These are phyloP conservation scores for Poronia punctata DNA, from an alignment of 495 filamentous ascomycete species.

Conservation along the genomic window DNA sequence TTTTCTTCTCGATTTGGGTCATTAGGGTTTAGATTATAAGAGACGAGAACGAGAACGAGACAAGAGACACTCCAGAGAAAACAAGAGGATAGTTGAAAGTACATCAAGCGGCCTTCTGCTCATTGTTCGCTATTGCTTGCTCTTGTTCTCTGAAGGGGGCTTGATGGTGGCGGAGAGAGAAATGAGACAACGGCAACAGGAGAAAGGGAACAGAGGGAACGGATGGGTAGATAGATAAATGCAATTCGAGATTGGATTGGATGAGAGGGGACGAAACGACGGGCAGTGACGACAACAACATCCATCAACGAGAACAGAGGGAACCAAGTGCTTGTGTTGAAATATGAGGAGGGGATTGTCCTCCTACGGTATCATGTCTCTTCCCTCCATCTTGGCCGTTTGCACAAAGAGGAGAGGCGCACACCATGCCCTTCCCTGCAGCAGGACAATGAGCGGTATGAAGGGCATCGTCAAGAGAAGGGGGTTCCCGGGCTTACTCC, in stretches of 20 bases:
- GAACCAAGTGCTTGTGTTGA: constrained; percentile 11
- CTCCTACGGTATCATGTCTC: background rate
- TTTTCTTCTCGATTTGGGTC: background rate
- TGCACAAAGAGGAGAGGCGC: constrained; percentile 9
- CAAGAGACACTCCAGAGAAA: constrained; percentile 1
- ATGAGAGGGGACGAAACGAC: constrained; percentile 1
- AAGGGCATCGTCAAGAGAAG: background rate
- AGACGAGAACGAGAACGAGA: constrained; percentile 7
- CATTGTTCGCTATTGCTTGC: constrained; percentile 5
- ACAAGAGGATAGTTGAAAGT: constrained; percentile 11
- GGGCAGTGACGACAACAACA: constrained; percentile 3
- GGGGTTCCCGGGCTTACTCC: too few relatives aligned
- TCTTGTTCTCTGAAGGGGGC: constrained; percentile 7
- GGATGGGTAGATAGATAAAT: background rate
- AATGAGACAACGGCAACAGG: constrained; percentile 7
- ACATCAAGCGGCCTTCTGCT: constrained; percentile 2
- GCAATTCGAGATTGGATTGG: background rate
- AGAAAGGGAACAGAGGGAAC: background rate
- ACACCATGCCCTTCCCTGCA: background rate
- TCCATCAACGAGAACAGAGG: too few relatives aligned
- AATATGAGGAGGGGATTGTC: constrained; percentile 6
- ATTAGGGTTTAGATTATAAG: background rate
- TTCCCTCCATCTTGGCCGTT: constrained; percentile 5
- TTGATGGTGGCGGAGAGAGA: background rate
- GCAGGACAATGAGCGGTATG: constrained; percentile 7